Percentiles rank a stretch among this genome's conserved stretches.
Conservation (phyloP, 352 stramenopile species). For the Pythium graminicola region DNA sequence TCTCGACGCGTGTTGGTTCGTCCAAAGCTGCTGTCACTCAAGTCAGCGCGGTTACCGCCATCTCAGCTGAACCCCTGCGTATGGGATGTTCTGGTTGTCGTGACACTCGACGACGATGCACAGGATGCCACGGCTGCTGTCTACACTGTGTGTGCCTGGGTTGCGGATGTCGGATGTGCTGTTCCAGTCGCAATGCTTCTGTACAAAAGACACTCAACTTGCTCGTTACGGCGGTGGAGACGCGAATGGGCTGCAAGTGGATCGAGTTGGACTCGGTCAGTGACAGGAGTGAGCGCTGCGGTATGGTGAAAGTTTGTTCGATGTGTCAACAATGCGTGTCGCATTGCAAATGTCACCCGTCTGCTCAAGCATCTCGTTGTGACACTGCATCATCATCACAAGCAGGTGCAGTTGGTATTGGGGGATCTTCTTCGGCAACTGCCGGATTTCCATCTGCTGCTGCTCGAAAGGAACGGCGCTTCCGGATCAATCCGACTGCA, state of each 20-base stretch:
- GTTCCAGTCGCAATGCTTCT: constrained; percentile 38
- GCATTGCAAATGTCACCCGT: constrained; percentile 22
- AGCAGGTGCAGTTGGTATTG: background rate
- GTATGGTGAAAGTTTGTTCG: constrained; percentile 19
- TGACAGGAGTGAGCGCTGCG: constrained; percentile 17
- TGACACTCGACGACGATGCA: constrained; percentile 53
- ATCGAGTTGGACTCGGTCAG: constrained; percentile 20
- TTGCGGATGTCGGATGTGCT: constrained; percentile 72
- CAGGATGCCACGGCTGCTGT: constrained; percentile 54
- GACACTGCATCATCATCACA: background rate
- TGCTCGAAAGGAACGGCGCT: constrained; percentile 31
- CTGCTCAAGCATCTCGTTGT: constrained; percentile 7
- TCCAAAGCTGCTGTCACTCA: background rate
- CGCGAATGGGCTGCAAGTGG: constrained; percentile 57
- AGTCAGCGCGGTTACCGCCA: background rate
- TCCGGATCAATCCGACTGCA: constrained; percentile 32
- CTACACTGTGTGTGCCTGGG: constrained; percentile 64
- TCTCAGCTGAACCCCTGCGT: constrained; percentile 30
- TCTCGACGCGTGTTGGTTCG: background rate
- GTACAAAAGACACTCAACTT: constrained; percentile 58
- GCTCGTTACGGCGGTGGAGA: constrained; percentile 53
- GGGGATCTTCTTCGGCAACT: background rate
- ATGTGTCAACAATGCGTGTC: constrained; percentile 20
- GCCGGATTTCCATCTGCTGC: constrained; percentile 24
- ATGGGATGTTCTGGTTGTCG: constrained; percentile 62